Base-by-base conservation (phyloP, 2,329 filamentous ascomycete genomes). In the Penicillium corylophilum region DNA sequence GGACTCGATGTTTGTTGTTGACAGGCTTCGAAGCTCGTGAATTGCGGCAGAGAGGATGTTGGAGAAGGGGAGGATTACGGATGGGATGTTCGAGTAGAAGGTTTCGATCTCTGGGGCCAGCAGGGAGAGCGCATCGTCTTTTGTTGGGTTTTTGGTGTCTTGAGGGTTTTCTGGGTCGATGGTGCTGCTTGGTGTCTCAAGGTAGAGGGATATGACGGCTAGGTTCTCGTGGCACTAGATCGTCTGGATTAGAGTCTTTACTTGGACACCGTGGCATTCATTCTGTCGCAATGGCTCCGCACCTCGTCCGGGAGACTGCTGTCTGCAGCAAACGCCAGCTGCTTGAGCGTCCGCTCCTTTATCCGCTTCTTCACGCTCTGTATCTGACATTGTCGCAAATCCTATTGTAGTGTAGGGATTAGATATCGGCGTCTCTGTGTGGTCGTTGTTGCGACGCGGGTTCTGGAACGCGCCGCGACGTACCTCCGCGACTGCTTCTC, bases 161-260 rank as follows among this genome's bases (percentile, higher is more conserved):
- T 53, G 46, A 5, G 46, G 41, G 18, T 22, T 45, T 12, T 65
- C 56, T 13, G 50, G 42, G 24, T 64, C 60, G 38, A 65, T 57
- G 22, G 57, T 56, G 23, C 51, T 36, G 15, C 60, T 50, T 8
- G 64, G 55, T 3, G 68, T 65, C 16, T 72, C 66, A 6, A 74
- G 62, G 40, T 71, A 74, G n/a, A 74, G 56, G 1, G 66, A 60
- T 44, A 72, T 67, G n/a, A 73, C 60, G 28, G 66, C 63, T 18
- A 71, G 56, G 10, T 63, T 64, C 43, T 72, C 68, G 26, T 67
- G 70, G 49, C 63, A 64, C 72, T 74, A 45, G n/a, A 10, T 22
- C 18, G 3, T 18, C 7, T 10, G n/a, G 26, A 26, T 51, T 15
- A 51, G 36, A 38, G 2, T 9, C 9, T 20, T 10, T 36, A 8